These are phyloP conservation scores for Penicillium angulare DNA, from an alignment of 495 filamentous ascomycete species.

Conservation along the genomic window DNA sequence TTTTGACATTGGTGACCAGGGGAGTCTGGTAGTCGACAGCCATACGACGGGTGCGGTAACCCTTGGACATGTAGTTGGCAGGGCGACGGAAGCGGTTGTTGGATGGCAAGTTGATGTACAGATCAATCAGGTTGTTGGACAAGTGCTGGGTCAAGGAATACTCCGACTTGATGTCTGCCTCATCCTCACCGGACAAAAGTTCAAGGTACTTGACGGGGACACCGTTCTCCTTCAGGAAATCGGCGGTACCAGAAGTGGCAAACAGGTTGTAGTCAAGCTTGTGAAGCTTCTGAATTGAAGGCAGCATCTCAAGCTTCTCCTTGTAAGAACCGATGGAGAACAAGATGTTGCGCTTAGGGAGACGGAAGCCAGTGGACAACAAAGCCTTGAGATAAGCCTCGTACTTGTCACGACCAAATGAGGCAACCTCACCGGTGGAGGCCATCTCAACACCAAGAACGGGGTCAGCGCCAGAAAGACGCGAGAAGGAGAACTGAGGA, in stretches of 20 bases:
- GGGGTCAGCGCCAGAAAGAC: slow-evolving; percentile 92
- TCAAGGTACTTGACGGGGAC: slow-evolving; percentile 91
- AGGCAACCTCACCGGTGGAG: slow-evolving; percentile 96
- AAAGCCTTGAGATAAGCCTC: slow-evolving; percentile 96
- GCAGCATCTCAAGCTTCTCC: slow-evolving; percentile 96
- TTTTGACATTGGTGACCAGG: slow-evolving; percentile 97
- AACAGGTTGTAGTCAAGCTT: slow-evolving; percentile 91
- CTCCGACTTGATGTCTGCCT: slow-evolving; percentile 86
- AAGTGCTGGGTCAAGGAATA: slow-evolving; percentile 95
- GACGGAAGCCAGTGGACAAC: slow-evolving; percentile 90
- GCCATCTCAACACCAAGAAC: slow-evolving; percentile 99
- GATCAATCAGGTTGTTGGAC: slow-evolving; percentile 93
- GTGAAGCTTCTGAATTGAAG: slow-evolving; percentile 84
- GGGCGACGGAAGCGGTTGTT: slow-evolving; percentile 93
- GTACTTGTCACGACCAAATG: slow-evolving; percentile 92
- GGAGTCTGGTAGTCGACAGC: slow-evolving; percentile 98
- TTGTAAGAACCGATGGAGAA: slow-evolving; percentile 96
- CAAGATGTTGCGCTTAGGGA: slow-evolving; percentile 93
- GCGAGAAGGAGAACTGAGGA: slow-evolving; percentile 97
- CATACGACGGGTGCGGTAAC: slow-evolving; percentile 94
- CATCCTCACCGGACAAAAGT: slow-evolving; percentile 65
- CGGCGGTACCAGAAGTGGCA: slow-evolving; percentile 91
- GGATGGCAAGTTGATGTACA: slow-evolving; percentile 98
- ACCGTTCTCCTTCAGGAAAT: slow-evolving; percentile 89
- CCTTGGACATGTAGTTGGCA: slow-evolving; percentile 97